Conservation (phyloP, 176 grass and related monocot species). For the Hordeum vulgare region MorexV3_pseudomolecules_assembly NC_058524.1:23231772-23232271, state of each 20-base stretch:
- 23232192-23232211: neutral
- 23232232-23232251: neutral
- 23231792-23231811: neutral
- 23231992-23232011: neutral
- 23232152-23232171: neutral
- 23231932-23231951: neutral
- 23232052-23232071: neutral
- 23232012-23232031: neutral
- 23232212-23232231: neutral
- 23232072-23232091: neutral
- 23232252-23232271: neutral
- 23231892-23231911: neutral
- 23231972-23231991: neutral
- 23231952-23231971: neutral
- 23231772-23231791: neutral
- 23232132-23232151: neutral
- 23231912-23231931: neutral
- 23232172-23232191: neutral
- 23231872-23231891: neutral
- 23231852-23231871: slow-evolving; percentile 13
- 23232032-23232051: neutral
- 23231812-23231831: neutral
- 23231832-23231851: neutral
- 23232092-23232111: neutral
- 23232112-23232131: neutral